Percentiles rank a stretch among this genome's conserved stretches.
These are phyloP conservation scores for Sugiyamaella valdiviana DNA, from an alignment of 805 yeast species.

Conservation along the genomic window DNA sequence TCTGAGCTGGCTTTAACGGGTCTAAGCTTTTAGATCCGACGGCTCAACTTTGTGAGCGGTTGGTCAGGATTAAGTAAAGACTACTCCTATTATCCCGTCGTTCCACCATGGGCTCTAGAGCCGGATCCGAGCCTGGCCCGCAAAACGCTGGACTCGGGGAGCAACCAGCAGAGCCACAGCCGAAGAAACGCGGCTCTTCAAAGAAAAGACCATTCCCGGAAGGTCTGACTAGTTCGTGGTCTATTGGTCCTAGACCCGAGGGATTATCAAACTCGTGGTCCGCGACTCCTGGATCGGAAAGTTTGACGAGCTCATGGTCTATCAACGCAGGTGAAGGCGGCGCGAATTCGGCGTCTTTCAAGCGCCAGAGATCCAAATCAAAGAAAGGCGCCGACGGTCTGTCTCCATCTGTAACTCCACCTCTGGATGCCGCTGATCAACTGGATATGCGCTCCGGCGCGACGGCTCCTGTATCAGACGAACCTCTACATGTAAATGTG, in stretches of 20 bases:
- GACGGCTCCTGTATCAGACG: neutral
- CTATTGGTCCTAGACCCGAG: neutral
- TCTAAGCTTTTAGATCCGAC: too few relatives aligned
- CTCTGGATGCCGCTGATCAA: neutral
- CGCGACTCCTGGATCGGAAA: neutral
- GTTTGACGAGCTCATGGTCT: neutral
- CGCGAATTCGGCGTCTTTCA: neutral
- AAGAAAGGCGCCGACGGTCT: too few relatives aligned
- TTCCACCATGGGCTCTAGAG: too few relatives aligned
- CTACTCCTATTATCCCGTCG: too few relatives aligned
- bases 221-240: slow-evolving; percentile 4
- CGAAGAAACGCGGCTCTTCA: neutral
- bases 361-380: too few relatives aligned
- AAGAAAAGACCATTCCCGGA: slow-evolving; percentile 1
- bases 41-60: too few relatives aligned
- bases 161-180: neutral
- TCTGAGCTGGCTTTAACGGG: too few relatives aligned
- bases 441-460: too few relatives aligned
- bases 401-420: neutral
- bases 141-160: too few relatives aligned
- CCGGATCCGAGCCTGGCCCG: too few relatives aligned
- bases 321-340: neutral
- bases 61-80: too few relatives aligned
- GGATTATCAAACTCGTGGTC: neutral
- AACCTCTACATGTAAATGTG: slow-evolving; percentile 12